These are phyloP conservation scores for Penicillium dipodomyicola DNA, from an alignment of 495 filamentous ascomycete genomes.

Conservation along the genomic window DNA sequence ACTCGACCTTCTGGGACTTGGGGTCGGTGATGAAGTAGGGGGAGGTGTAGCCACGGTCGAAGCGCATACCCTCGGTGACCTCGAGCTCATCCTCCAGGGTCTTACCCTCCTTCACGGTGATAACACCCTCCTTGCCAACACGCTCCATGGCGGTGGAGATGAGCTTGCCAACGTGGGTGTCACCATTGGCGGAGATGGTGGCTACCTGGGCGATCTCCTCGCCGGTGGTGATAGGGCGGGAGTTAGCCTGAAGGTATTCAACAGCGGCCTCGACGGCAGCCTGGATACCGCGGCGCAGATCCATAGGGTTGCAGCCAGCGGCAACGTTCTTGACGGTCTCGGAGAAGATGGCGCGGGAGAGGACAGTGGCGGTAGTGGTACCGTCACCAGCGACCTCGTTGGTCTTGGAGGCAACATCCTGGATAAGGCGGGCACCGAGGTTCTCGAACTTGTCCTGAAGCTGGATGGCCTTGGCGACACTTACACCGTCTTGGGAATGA, in stretches of 20 bases:
- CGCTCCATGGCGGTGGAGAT: slow-evolving; percentile 99
- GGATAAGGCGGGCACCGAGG: slow-evolving; percentile 91
- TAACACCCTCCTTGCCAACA: slow-evolving; percentile 99
- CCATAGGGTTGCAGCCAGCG: slow-evolving; percentile 99
- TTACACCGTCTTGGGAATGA: slow-evolving; percentile 69
- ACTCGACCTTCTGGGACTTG: slow-evolving; percentile 98
- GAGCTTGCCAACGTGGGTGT: slow-evolving; percentile 90
- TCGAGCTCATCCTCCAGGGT: slow-evolving; percentile 97
- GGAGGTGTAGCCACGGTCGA: slow-evolving; percentile 97
- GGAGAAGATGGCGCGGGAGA: slow-evolving; percentile 97
- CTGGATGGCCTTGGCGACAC: slow-evolving; percentile 85
- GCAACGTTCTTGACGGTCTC: slow-evolving; percentile 99
- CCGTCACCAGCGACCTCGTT: slow-evolving; percentile 98
- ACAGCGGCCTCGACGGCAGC: slow-evolving; percentile 93
- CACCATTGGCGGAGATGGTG: slow-evolving; percentile 96
- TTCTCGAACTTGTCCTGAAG: slow-evolving; percentile 99
- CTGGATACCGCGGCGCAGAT: slow-evolving; percentile 93
- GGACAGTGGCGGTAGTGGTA: slow-evolving; percentile 95
- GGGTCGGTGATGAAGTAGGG: slow-evolving; percentile 99
- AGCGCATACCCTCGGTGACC: slow-evolving; percentile 99
- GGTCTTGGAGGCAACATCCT: slow-evolving; percentile 98
- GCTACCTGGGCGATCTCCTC: slow-evolving; percentile 98
- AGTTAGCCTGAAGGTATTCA: slow-evolving; percentile 88
- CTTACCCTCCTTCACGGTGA: slow-evolving; percentile 99
- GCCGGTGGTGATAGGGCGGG: slow-evolving; percentile 94